Conservation (phyloP, 2,329 filamentous ascomycete genomes). For the Cladosporium colombiae region DNA sequence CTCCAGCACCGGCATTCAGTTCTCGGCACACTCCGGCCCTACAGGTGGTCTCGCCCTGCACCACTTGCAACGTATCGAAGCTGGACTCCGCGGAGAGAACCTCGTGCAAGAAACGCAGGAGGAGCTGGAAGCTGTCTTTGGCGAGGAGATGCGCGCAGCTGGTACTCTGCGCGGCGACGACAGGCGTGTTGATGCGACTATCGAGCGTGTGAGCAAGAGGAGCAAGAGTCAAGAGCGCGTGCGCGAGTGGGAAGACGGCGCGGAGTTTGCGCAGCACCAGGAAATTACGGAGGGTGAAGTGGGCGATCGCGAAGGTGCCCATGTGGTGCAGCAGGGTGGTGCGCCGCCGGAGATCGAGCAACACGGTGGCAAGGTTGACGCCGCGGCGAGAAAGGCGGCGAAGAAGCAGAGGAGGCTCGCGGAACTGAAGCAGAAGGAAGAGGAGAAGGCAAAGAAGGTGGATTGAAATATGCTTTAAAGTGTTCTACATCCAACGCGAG, state of each 20-base stretch:
- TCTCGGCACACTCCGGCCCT: slow-evolving; percentile 45
- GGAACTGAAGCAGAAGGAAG: slow-evolving; percentile 41
- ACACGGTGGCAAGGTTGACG: slow-evolving; percentile 42
- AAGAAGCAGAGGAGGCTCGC: slow-evolving; percentile 55
- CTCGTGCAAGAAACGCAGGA: slow-evolving; percentile 44
- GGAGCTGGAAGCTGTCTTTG: slow-evolving; percentile 43
- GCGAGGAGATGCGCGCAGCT: slow-evolving; percentile 26
- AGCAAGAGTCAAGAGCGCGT: slow-evolving; percentile 21
- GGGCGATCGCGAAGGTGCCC: slow-evolving; percentile 37
- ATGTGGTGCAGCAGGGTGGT: slow-evolving; percentile 36
- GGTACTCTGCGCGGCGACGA: slow-evolving; percentile 28
- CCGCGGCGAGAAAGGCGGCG: slow-evolving; percentile 55
- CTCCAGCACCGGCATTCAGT: slow-evolving; percentile 44
- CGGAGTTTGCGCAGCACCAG: slow-evolving; percentile 44
- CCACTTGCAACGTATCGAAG: slow-evolving; percentile 55
- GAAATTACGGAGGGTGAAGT: slow-evolving; percentile 45
- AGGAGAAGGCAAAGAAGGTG: slow-evolving; percentile 9
- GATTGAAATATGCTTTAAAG: neutral
- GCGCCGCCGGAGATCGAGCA: slow-evolving; percentile 30
- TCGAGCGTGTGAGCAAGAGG: slow-evolving; percentile 39
- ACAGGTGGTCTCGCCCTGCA: slow-evolving; percentile 53
- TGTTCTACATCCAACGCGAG: neutral
- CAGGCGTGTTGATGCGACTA: slow-evolving; percentile 28
- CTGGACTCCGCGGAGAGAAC: slow-evolving; percentile 54
- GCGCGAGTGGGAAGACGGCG: slow-evolving; percentile 45